A percentile compares a stretch with the other conserved stretches of the same genome.
phyloP scores from a whole-genome alignment of 805 yeast genomes.

The Barnettozyma sucrosica region DNA sequence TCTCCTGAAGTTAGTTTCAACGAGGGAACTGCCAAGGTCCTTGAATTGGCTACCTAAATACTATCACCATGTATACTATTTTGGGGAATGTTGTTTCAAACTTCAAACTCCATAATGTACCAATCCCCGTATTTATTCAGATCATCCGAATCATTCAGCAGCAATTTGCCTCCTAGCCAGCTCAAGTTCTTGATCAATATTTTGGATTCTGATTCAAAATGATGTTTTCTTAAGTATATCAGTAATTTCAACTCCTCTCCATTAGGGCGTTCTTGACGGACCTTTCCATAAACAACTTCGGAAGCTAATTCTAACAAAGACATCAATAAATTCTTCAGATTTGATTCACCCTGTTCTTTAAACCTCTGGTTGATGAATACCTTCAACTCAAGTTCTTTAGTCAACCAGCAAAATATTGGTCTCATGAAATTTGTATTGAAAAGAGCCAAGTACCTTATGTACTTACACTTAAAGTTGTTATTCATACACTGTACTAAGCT shows the following conservation, averaged over 20 bases:
- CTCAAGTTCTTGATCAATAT: constrained; percentile 22
- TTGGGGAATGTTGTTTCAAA: constrained; percentile 5
- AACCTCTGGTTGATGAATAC: constrained; percentile 22
- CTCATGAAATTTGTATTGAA: constrained; percentile 16
- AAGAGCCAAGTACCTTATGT: constrained; percentile 18
- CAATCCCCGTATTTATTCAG: constrained; percentile 23
- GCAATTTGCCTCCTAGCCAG: constrained; percentile 25
- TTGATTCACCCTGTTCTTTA: constrained; percentile 16
- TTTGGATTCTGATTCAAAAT: constrained; percentile 23
- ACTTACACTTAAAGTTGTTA: constrained; percentile 17
- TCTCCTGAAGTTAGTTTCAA: constrained; percentile 53
- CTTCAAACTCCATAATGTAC: constrained; percentile 27
- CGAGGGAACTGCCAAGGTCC: constrained; percentile 53
- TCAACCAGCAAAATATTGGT: constrained; percentile 22
- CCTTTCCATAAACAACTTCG: constrained; percentile 16
- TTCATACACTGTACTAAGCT: constrained; percentile 15
- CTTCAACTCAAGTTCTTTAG: constrained; percentile 12
- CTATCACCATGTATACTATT: background rate
- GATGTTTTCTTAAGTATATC: constrained; percentile 18
- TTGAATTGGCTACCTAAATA: constrained; percentile 29
- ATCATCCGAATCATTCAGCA: constrained; percentile 17
- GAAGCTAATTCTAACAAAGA: constrained; percentile 21
- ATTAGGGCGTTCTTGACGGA: constrained; percentile 4
- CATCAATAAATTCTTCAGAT: constrained; percentile 23
- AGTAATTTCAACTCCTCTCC: constrained; percentile 16